A percentile compares a stretch with the other conserved stretches of the same genome.
These are phyloP conservation scores for Phaeoacremonium minimum DNA, from an alignment of 2,329 filamentous ascomycete genomes.

Conservation along the genomic window DNA sequence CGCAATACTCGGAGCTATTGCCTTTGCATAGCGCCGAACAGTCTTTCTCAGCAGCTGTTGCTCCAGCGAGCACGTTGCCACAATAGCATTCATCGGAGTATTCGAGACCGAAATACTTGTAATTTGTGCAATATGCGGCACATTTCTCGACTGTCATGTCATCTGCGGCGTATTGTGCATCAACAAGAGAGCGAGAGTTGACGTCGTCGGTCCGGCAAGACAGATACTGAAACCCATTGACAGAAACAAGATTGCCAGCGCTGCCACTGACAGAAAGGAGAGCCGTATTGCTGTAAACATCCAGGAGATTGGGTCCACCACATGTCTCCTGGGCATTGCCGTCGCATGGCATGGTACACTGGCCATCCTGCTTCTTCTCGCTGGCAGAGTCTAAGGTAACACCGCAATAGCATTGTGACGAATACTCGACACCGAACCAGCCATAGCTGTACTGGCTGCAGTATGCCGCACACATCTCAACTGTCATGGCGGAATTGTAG, in stretches of 20 bases:
- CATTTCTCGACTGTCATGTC: constrained; percentile 8
- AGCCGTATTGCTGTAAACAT: constrained; percentile 10
- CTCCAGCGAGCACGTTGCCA: neutral
- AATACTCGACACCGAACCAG: constrained; percentile 11
- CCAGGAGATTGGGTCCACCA: constrained; percentile 8
- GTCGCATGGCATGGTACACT: constrained; percentile 30
- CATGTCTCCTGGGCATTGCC: constrained; percentile 20
- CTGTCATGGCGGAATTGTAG: constrained; percentile 8
- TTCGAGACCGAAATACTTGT: constrained; percentile 4
- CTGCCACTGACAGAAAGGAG: constrained; percentile 3
- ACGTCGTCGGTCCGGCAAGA: constrained; percentile 7
- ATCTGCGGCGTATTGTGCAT: constrained; percentile 1
- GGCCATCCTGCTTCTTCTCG: constrained; percentile 25
- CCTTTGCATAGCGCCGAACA: constrained; percentile 1
- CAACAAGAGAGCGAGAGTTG: constrained; percentile 2
- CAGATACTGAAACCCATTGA: neutral
- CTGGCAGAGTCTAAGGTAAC: constrained; percentile 14
- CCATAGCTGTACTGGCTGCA: constrained; percentile 9
- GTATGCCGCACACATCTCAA: constrained; percentile 9
- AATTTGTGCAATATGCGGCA: constrained; percentile 3
- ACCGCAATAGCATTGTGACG: constrained; percentile 14
- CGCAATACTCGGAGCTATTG: constrained; percentile 2
- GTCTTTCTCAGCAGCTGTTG: neutral
- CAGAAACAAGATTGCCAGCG: neutral
- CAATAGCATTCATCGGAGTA: constrained; percentile 10